Conservation (phyloP, 441 rosid species). For the Biscutella auriculata region DNA sequence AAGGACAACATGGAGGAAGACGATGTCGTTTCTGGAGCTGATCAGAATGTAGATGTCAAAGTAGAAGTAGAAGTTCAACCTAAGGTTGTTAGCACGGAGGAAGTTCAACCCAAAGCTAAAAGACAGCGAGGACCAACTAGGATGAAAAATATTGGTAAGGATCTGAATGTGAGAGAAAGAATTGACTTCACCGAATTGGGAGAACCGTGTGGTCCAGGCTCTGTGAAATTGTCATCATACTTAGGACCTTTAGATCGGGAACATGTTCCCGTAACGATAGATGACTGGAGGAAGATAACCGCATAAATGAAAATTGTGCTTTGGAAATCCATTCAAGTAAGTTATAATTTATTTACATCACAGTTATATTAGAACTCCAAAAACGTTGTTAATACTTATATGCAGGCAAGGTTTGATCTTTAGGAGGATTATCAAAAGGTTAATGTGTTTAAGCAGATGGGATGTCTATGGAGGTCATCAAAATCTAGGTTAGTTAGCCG, state of each 20-base stretch:
- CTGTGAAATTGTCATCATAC: not conserved
- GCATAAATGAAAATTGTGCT: not conserved
- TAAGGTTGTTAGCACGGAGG: not conserved
- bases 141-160: not conserved
- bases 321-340: not conserved
- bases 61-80: too few relatives aligned
- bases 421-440: not conserved
- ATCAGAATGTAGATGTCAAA: not conserved
- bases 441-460: not conserved
- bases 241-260: not conserved
- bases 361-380: too few relatives aligned
- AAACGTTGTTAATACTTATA: not conserved
- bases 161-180: not conserved
- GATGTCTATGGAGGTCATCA: not conserved
- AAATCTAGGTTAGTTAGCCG: not conserved
- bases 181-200: not conserved
- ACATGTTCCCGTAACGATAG: not conserved
- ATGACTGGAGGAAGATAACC: not conserved
- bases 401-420: not conserved
- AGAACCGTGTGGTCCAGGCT: not conserved
- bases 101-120: not conserved
- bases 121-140: not conserved
- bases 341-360: too few relatives aligned
- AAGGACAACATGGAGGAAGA: not conserved
- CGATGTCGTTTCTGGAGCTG: not conserved